Conservation (phyloP, 345 rosid genomes). For the Aethionema arabicum region DNA sequence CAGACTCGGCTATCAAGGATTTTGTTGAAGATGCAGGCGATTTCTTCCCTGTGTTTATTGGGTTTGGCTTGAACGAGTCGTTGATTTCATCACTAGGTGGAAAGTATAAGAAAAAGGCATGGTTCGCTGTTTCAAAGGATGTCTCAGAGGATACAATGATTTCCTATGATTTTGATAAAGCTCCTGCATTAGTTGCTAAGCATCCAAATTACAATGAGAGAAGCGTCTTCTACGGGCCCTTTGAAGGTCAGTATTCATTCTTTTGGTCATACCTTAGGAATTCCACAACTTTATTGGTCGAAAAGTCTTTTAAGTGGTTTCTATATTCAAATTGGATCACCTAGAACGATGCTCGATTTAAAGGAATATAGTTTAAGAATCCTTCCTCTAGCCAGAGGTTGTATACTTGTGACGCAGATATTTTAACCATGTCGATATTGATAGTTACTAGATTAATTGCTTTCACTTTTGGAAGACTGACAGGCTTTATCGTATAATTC, state of each 20-base stretch:
- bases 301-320: neutral
- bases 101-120: conserved; percentile 89
- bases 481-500: conserved; percentile 15
- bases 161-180: conserved; percentile 69
- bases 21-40: conserved; percentile 71
- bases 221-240: conserved; percentile 79
- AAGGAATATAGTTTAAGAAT: neutral
- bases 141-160: conserved; percentile 77
- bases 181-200: conserved; percentile 67
- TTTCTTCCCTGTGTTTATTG: conserved; percentile 70
- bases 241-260: conserved; percentile 62
- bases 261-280: conserved; percentile 3
- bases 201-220: conserved; percentile 69
- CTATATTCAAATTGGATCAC: neutral
- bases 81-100: conserved; percentile 47
- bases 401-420: neutral
- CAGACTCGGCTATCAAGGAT: conserved; percentile 58
- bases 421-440: neutral
- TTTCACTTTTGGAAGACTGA: conserved; percentile 5
- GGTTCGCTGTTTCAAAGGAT: conserved; percentile 84
- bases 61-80: conserved; percentile 72
- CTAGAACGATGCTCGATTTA: neutral
- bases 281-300: neutral
- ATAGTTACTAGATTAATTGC: neutral
- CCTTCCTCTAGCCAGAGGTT: neutral